Base-by-base conservation (phyloP, 2,329 filamentous ascomycete genomes). In the Fusarium sp. region DNA sequence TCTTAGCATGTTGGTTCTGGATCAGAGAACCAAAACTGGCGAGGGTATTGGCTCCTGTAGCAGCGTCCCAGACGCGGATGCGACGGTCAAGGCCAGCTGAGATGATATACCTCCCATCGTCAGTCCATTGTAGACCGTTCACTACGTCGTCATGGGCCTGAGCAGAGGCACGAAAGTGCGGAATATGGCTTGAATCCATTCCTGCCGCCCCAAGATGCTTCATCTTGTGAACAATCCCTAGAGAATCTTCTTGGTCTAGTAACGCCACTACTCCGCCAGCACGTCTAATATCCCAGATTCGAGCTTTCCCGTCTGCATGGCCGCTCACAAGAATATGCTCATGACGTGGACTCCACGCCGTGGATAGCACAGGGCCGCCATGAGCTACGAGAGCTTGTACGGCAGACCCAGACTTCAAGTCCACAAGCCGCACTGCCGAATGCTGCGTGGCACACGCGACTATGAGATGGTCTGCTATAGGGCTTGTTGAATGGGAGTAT, bases 381-480 rank as follows among this genome's bases (percentile, higher is more conserved):
- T 91, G 88, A 0, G 90, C 88, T 2, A 89, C 83, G 28, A 93
- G 80, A 1, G 88, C 86, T 71, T 93, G 90, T 2, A 90, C 88
- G 43, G 77, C 75, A 13, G 92, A 85, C 3, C 92, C 92, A 1
- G 93, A 93, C 48, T 91, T 90, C 31, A 97, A 82, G 73, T 98
- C 94, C 6, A 97, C 87, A 7, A 98, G 85, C 13, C 93, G 88
- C 12, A 97, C 90, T 25, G 91, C 84, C 7, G 92, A 91, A 72
- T 95, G 88, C 64, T 96, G 92, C 1, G 93, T 96, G 1, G 91
- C 93, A 70, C 92, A 95, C 9, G 94, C 93, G 9, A 97, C 91
- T 5, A 97, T 84, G 0, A 96, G 81, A 70, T 93, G 83, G 48
- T 86, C 79, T 53, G 92, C 85, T 55, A 93, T 79, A 38, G 88